Percentiles rank a stretch among this genome's conserved stretches.
These are phyloP conservation scores for Aspergillus sclerotiicarbonarius DNA, from an alignment of 495 filamentous ascomycete species.

Conservation along the genomic window DNA sequence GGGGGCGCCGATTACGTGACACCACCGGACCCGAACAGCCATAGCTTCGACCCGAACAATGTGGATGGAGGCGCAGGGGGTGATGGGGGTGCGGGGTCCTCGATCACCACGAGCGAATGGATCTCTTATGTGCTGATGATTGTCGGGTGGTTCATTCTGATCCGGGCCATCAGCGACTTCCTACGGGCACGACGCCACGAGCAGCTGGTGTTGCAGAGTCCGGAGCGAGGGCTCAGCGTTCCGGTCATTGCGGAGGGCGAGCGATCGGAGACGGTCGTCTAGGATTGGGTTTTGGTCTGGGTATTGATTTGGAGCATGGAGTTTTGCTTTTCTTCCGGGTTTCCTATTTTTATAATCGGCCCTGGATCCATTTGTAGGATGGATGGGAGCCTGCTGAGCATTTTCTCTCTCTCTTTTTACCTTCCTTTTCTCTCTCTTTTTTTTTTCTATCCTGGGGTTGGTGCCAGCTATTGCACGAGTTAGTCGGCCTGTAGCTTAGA, in stretches of 20 bases:
- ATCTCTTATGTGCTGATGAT: conserved; percentile 95
- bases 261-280: conserved; percentile 79
- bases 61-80: conserved; percentile 49
- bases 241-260: conserved; percentile 90
- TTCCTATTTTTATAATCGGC: neutral
- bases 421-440: neutral
- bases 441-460: conserved; percentile 8
- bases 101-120: conserved; percentile 74
- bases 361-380: neutral
- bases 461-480: neutral
- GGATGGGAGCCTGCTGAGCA: conserved; percentile 1
- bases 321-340: conserved; percentile 12
- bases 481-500: neutral
- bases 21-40: conserved; percentile 84
- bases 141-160: conserved; percentile 96
- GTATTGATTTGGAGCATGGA: conserved; percentile 15
- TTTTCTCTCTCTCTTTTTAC: neutral
- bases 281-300: conserved; percentile 17
- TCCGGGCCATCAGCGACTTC: conserved; percentile 85
- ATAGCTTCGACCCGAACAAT: conserved; percentile 76
- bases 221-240: conserved; percentile 81
- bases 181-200: conserved; percentile 84
- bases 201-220: conserved; percentile 88
- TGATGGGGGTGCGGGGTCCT: conserved; percentile 38
- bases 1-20: conserved; percentile 51